Conservation (phyloP, 495 filamentous ascomycete genomes). For the Hypoxylon intermedium region DNA sequence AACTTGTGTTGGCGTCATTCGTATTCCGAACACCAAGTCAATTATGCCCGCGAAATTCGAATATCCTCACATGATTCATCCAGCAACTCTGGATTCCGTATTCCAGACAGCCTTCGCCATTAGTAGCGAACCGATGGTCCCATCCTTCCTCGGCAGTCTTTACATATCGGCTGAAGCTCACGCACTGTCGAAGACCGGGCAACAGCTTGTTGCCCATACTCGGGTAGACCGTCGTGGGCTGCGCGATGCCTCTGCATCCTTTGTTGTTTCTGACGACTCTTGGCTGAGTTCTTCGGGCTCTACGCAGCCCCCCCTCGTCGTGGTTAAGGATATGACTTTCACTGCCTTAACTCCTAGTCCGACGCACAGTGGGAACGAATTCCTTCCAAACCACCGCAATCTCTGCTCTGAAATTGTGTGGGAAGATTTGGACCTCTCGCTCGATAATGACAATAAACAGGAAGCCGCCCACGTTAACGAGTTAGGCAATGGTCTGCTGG, state of each 20-base stretch:
- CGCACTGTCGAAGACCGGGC: slow-evolving; percentile 7
- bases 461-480: background rate
- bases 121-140: slow-evolving; percentile 32
- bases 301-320: slow-evolving; percentile 4
- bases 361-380: slow-evolving; percentile 16
- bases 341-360: slow-evolving; percentile 8
- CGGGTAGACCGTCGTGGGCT: slow-evolving; percentile 8
- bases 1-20: slow-evolving; percentile 23
- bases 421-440: slow-evolving; percentile 28
- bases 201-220: slow-evolving; percentile 14
- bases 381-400: slow-evolving; percentile 42
- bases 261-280: slow-evolving; percentile 20
- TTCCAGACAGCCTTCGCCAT: slow-evolving; percentile 39
- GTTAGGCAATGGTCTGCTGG: background rate
- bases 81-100: slow-evolving; percentile 47
- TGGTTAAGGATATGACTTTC: slow-evolving; percentile 33
- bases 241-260: slow-evolving; percentile 23
- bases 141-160: slow-evolving; percentile 32
- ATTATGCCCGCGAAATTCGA: slow-evolving; percentile 53
- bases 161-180: slow-evolving; percentile 21
- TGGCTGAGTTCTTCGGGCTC: slow-evolving; percentile 9
- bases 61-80: slow-evolving; percentile 52
- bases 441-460: background rate
- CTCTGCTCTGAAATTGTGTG: slow-evolving; percentile 43
- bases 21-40: slow-evolving; percentile 48